Base-by-base conservation (phyloP, 1,284 basidiomycete genomes). In the Cystobasidiaceae sp. region DNA sequence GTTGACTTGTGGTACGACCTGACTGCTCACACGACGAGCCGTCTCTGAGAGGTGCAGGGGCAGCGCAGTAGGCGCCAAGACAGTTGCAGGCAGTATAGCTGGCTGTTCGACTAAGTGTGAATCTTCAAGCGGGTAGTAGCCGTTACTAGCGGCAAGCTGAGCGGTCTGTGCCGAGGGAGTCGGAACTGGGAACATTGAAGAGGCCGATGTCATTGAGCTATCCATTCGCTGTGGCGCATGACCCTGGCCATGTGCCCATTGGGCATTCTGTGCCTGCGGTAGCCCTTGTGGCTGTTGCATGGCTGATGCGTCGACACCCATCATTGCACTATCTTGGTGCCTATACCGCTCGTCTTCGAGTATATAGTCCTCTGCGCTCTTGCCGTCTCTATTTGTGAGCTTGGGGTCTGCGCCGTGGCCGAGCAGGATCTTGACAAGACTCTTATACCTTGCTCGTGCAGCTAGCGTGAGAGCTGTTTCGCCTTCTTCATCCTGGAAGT, bases 401-500 rank as follows among this genome's bases (percentile, higher is more conserved):
- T 97, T 97, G 5, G 96, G 92, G 75, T 98, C 90, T 1, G 93
- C 96, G 6, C 93, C 93, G 73, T 97, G 90, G 77, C 98, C 94
- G 63, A 99, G 87, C 57, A 99, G 83, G 19, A 97, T 82, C 75
- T 94, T 94, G 71, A 98, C 93, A 17, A 99, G 83, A n/a, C 93
- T 86, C 79, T 97, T 96, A 77, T 90, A 93, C 63, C 96, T 82
- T 73, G 94, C 97, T 37, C 96, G 84, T 4, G 96, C 96, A 25
- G 96, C 94, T 82, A 99, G 86, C 0, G 96, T 98, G 66, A 99
- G 79, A 9, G 96, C 92, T 13, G 96, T 97, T 79, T 99, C 96
- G 33, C 94, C 94, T 72, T 99, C 96, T 75, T 97, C 93, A 76
- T 98, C 96, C 77, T 96, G 96, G 78, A 98, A 98, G 76, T 99